phyloP scores from a whole-genome alignment of 1,284 basidiomycete species.

The Austroboletus sp. region DNA sequence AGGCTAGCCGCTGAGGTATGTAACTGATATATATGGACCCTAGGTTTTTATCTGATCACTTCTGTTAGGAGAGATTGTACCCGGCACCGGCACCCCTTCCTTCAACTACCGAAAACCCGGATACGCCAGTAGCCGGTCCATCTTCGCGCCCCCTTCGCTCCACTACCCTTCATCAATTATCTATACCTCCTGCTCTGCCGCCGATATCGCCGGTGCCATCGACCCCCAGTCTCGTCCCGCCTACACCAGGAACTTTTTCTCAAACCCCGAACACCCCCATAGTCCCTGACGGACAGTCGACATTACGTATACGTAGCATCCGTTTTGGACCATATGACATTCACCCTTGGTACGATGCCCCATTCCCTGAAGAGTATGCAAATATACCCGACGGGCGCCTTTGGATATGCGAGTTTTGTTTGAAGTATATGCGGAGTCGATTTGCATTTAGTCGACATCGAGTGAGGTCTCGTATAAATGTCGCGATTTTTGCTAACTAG shows the following conservation, averaged over 20 bases:
- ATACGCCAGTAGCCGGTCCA: slow-evolving; percentile 48
- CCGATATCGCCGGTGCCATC: slow-evolving; percentile 35
- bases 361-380: slow-evolving; percentile 96
- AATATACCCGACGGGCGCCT: slow-evolving; percentile 87
- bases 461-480: slow-evolving; percentile 41
- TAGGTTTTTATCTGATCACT: slow-evolving; percentile 8
- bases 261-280: slow-evolving; percentile 24
- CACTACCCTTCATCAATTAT: slow-evolving; percentile 35
- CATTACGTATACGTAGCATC: slow-evolving; percentile 75
- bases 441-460: slow-evolving; percentile 85
- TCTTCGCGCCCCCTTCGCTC: slow-evolving; percentile 64
- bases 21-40: neutral
- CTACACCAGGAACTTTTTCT: slow-evolving; percentile 32
- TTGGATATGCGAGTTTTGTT: slow-evolving; percentile 96
- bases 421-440: slow-evolving; percentile 96
- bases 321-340: slow-evolving; percentile 94
- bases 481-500: slow-evolving; percentile 17
- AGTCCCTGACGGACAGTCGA: slow-evolving; percentile 31
- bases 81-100: slow-evolving; percentile 37
- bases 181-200: slow-evolving; percentile 28
- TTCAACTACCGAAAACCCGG: slow-evolving; percentile 35
- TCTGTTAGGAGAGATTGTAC: slow-evolving; percentile 46
- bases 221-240: slow-evolving; percentile 35
- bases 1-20: slow-evolving; percentile 64
- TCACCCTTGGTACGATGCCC: slow-evolving; percentile 97